Percentiles rank a stretch among this genome's conserved stretches.
Conservation (phyloP, 2,329 filamentous ascomycete species). For the Amylocarpus encephaloides region DNA sequence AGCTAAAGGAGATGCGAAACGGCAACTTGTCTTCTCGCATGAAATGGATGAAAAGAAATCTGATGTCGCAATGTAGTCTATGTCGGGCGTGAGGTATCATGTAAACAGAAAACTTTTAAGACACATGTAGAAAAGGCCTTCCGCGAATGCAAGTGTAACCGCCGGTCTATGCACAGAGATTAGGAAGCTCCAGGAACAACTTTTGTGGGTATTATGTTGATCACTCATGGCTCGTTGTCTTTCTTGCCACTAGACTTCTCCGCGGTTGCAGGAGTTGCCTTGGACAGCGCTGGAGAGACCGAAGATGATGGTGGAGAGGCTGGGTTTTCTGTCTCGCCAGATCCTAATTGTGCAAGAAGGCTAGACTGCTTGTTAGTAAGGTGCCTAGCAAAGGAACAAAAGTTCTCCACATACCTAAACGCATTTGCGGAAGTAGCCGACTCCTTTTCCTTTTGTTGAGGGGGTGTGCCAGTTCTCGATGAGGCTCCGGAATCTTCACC, state of each 20-base stretch:
- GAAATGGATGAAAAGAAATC: constrained; percentile 28
- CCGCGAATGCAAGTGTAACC: constrained; percentile 40
- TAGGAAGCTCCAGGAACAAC: constrained; percentile 35
- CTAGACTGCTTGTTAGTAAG: constrained; percentile 33
- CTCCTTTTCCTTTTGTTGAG: constrained; percentile 58
- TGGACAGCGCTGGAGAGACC: constrained; percentile 59
- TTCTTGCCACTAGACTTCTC: constrained; percentile 41
- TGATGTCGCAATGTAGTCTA: constrained; percentile 32
- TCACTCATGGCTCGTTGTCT: constrained; percentile 40
- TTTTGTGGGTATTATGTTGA: constrained; percentile 30
- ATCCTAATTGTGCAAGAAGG: constrained; percentile 45
- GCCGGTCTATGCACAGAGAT: constrained; percentile 41
- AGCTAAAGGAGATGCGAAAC: constrained; percentile 28
- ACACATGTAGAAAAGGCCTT: constrained; percentile 35
- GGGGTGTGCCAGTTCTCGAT: constrained; percentile 84
- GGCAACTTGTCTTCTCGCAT: constrained; percentile 29
- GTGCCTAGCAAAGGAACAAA: not conserved
- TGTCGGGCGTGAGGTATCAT: constrained; percentile 39
- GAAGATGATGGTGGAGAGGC: constrained; percentile 65
- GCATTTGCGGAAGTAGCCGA: constrained; percentile 74
- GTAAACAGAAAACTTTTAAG: constrained; percentile 39
- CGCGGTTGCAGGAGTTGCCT: constrained; percentile 48
- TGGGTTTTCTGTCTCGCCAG: constrained; percentile 51
- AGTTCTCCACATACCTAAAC: constrained; percentile 67
- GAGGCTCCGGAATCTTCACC: constrained; percentile 82